Base-by-base conservation (phyloP, 2,329 filamentous ascomycete species). In the Gliomastix tumulicola region DNA sequence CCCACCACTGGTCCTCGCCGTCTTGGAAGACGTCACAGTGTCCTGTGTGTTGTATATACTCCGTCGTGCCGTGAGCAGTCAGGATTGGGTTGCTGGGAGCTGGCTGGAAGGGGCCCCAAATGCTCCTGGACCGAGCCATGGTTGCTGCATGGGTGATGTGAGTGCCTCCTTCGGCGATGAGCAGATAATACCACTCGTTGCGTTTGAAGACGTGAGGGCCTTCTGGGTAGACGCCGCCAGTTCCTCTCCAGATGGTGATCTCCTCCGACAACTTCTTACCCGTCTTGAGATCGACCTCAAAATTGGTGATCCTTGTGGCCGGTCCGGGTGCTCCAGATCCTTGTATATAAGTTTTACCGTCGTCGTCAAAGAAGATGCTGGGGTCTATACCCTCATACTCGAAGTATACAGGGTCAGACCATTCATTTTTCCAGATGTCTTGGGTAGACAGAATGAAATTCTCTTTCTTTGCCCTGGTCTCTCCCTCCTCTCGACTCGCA, bases 171-270 rank as follows among this genome's bases (percentile, higher is more conserved):
- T 66, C 62, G 1, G 61, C 58, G 3, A 61, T 61, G n/a, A 65
- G 53, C 6, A 66, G 51, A 39, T 63, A 66, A 38, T 58, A 65
- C 21, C 54, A 63, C 4, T 42, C 47, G 4, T 51, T 57, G 3
- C 49, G 49, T 36, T 59, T 61, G 44, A 57, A 57, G 13, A 64
- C 54, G 35, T 63, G 60, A 31, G 74, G 72, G 0, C 73, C 75
- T 43, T 77, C 74, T 0, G 74, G 54, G 10, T 46, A 62, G 44
- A 37, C 53, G 25, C 5, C 62, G 1, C 63, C 63, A 2, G 59
- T 66, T 4, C 69, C 71, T 17, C 65, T 65, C 53, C 69, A 68
- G 22, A 71, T 36, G 19, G 11, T 19, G 25, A 5, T 38, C 16
- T 42, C 46, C 9, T 52, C 39, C 4, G 54, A 48, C 44, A 63